Base-by-base conservation (phyloP, 495 filamentous ascomycete species). In the Penicillium chermesinum region DNA sequence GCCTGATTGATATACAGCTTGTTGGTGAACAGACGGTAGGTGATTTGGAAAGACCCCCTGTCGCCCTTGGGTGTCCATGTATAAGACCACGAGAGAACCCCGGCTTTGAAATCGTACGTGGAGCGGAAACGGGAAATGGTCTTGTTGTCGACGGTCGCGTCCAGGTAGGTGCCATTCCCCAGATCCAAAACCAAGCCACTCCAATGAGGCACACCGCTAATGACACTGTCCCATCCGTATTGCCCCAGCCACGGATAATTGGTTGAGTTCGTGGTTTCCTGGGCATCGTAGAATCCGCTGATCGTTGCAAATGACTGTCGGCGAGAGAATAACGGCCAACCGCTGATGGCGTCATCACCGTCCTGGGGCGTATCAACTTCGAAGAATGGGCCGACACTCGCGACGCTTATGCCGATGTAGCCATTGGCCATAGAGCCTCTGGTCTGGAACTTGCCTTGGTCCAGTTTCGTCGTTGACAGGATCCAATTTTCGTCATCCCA, bases 171-270 rank as follows among this genome's bases (percentile, higher is more conserved):
- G 12, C 70, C 63, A 17, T 72, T 64, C 15, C 78, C 80, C 22
- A 84, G 67, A 41, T 83, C 76, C 15, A 86, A 62, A 18, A 83
- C 61, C 21, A 87, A 60, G 8, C 81, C 82, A 33, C 67, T 65
- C 81, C 81, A 88, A 52, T 86, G 84, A 1, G 86, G 86, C 22
- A 91, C 73, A 33, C 87, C 87, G 36, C 78, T 80, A 53, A 89
- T 88, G 16, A 85, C 80, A 48, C 78, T 84, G 57, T 91, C 87
- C 19, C 76, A 76, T 13, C 86, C 86, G 59, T 86, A 84, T 52
- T 87, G 78, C 45, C 78, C 70, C 21, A 89, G 66, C 85, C 87
- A 89, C 3, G 70, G 70, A 54, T 84, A 89, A 58, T 91, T 91
- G 7, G 79, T 81, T 2, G 76, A 73, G 32, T 81, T 84, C 0